A percentile compares a stretch with the other conserved stretches of the same genome.
Evolutionary conservation across 305 asterid species (phyloP).

Genomic region (Rubia peregrina): DNA sequence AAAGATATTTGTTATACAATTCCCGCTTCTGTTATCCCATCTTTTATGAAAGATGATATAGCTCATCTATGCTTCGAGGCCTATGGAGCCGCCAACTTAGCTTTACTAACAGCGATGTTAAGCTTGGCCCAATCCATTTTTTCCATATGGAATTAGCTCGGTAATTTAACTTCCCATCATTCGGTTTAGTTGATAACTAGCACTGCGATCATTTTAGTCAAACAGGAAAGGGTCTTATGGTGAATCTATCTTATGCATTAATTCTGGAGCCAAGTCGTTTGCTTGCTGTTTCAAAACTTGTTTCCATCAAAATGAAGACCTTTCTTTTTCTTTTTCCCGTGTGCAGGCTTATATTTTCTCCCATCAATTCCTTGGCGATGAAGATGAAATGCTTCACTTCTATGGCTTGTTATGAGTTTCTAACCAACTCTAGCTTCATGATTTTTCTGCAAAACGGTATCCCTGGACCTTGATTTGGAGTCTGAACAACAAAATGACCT

Average conservation of each 20-base stretch:
- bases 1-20: background rate
- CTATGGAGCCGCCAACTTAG: no score
- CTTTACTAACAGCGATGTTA: no score
- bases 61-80: no score
- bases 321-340: background rate
- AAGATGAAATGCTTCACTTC: slow-evolving; percentile 17
- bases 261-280: background rate
- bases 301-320: background rate
- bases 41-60: no score
- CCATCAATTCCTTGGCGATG: slow-evolving; percentile 15
- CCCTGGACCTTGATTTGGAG: background rate
- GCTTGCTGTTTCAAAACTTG: background rate
- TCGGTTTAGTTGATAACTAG: no score
- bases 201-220: no score
- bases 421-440: background rate
- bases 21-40: no score
- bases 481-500: background rate
- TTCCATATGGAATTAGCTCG: no score
- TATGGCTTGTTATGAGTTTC: slow-evolving; percentile 16
- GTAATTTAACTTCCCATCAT: no score
- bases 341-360: slow-evolving; percentile 20
- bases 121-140: no score
- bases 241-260: background rate
- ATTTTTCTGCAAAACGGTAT: background rate
- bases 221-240: background rate